Conservation (phyloP, 345 rosid species). For the Triadica sebifera region DNA sequence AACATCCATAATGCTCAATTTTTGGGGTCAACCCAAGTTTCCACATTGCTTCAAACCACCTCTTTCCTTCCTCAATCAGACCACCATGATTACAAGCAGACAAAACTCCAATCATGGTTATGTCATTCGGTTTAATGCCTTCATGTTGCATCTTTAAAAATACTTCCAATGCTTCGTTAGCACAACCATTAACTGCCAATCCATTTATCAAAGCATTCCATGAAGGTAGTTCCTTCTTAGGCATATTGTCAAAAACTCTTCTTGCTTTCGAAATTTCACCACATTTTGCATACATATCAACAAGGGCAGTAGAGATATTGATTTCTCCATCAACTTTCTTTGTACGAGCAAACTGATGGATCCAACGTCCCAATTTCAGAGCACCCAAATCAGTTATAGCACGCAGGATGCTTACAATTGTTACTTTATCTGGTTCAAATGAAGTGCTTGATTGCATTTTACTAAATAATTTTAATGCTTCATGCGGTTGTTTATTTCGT, state of each 20-base stretch:
- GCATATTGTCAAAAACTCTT: slow-evolving; percentile 45
- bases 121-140: slow-evolving; percentile 57
- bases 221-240: slow-evolving; percentile 46
- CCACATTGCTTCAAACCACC: slow-evolving; percentile 57
- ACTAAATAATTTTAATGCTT: slow-evolving; percentile 61
- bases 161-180: slow-evolving; percentile 50
- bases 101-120: slow-evolving; percentile 60
- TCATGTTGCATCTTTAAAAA: slow-evolving; percentile 44
- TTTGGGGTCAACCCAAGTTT: slow-evolving; percentile 45
- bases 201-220: slow-evolving; percentile 83
- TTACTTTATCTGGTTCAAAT: slow-evolving; percentile 63
- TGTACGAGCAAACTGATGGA: slow-evolving; percentile 47
- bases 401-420: slow-evolving; percentile 64
- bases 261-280: slow-evolving; percentile 60
- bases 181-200: slow-evolving; percentile 66
- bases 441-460: slow-evolving; percentile 52
- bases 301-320: slow-evolving; percentile 61
- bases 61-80: slow-evolving; percentile 65
- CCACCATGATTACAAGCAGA: slow-evolving; percentile 87
- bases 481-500: slow-evolving; percentile 63
- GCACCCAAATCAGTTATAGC: slow-evolving; percentile 79
- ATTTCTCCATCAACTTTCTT: slow-evolving; percentile 49
- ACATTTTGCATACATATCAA: slow-evolving; percentile 82
- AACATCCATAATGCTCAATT: slow-evolving; percentile 75
- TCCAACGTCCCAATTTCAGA: slow-evolving; percentile 58